These are phyloP conservation scores for Fusarium sp. DNA, from an alignment of 2,329 filamentous ascomycete species.

Conservation along the genomic window DNA sequence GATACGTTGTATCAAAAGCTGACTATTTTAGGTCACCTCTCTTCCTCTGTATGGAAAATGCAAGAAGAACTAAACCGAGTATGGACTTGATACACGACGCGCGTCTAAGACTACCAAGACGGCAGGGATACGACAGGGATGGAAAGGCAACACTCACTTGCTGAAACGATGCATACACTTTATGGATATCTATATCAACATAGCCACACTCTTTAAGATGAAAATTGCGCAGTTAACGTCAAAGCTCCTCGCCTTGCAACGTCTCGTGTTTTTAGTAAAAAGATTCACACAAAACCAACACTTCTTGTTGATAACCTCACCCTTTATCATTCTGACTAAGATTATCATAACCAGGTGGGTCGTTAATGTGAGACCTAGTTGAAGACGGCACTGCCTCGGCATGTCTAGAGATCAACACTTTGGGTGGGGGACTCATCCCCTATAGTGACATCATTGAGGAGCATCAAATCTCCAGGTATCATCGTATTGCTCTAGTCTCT, in stretches of 20 bases:
- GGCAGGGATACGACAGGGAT: background rate
- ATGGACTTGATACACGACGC: background rate
- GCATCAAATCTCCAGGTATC: background rate
- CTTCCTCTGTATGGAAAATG: background rate
- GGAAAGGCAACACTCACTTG: background rate
- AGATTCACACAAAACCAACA: background rate
- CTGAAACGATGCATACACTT: background rate
- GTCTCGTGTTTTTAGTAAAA: background rate
- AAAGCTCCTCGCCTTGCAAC: background rate
- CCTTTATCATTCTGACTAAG: background rate
- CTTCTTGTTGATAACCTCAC: background rate
- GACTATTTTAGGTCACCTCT: background rate
- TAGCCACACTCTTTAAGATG: background rate
- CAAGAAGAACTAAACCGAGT: background rate
- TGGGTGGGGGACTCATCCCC: background rate
- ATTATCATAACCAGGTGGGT: background rate
- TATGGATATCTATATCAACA: background rate
- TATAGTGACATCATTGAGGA: background rate
- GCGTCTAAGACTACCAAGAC: background rate
- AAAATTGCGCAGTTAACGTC: background rate
- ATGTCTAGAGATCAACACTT: background rate
- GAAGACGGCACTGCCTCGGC: background rate
- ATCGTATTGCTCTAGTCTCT: conserved; percentile 2
- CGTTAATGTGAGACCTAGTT: background rate
- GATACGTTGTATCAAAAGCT: too few relatives aligned